phyloP scores from a whole-genome alignment of 225 moss, liverwort and hornwort species.

The Marchantia polymorpha region DNA sequence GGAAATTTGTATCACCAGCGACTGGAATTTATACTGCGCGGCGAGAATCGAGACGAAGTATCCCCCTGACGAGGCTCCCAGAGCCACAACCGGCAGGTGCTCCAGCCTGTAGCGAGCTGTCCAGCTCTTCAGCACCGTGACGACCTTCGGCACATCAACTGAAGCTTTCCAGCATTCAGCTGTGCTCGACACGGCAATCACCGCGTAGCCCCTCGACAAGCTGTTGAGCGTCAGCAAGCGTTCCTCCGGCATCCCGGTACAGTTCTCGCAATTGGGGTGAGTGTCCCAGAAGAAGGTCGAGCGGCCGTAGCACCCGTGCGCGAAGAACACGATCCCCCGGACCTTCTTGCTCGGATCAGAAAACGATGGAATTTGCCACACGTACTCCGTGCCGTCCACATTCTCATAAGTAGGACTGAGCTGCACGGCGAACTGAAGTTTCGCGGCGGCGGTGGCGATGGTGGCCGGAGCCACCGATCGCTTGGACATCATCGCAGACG shows the following conservation, averaged over 20 bases:
- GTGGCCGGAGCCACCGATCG: neutral
- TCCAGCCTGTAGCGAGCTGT: slow-evolving; percentile 45
- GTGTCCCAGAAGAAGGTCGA: slow-evolving; percentile 91
- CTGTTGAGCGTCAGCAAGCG: slow-evolving; percentile 65
- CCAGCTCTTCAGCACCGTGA: slow-evolving; percentile 58
- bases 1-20: slow-evolving; percentile 78
- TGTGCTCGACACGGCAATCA: slow-evolving; percentile 73
- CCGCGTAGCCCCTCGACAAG: slow-evolving; percentile 63
- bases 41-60: slow-evolving; percentile 76
- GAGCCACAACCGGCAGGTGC: slow-evolving; percentile 61
- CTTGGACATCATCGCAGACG: neutral
- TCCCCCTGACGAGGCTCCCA: slow-evolving; percentile 91
- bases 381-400: slow-evolving; percentile 62
- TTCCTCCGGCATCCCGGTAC: slow-evolving; percentile 83
- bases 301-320: slow-evolving; percentile 80
- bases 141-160: slow-evolving; percentile 47
- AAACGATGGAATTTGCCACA: slow-evolving; percentile 67
- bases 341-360: slow-evolving; percentile 28
- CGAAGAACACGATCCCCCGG: slow-evolving; percentile 71
- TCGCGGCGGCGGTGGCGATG: too few relatives aligned
- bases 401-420: slow-evolving; percentile 48
- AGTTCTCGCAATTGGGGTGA: slow-evolving; percentile 55
- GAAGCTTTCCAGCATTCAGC: slow-evolving; percentile 62
- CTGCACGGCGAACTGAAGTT: slow-evolving; percentile 12
- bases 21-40: slow-evolving; percentile 54